Percentiles rank a stretch among this genome's conserved stretches.
These are phyloP conservation scores for Mortierella sp. DNA, from an alignment of 371 early-diverging fungal species.

Conservation along the genomic window DNA sequence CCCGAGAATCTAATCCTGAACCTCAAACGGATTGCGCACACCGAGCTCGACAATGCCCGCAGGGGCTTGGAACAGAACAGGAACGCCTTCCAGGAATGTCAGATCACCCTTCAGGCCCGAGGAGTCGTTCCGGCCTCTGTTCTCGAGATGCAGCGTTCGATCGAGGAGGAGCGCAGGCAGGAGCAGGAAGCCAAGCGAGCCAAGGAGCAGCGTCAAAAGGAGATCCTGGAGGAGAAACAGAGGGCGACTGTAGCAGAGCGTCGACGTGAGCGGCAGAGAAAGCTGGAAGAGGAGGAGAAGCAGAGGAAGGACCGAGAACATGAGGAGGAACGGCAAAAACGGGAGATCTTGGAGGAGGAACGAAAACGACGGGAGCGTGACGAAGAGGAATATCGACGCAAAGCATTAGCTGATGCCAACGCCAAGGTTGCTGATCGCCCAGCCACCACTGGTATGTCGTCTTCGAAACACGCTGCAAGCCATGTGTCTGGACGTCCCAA, in stretches of 20 bases:
- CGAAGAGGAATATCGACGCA: constrained; percentile 15
- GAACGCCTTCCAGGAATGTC: constrained; percentile 45
- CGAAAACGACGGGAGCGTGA: constrained; percentile 17
- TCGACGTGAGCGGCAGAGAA: constrained; percentile 14
- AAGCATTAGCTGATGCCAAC: neutral
- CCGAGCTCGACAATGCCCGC: constrained; percentile 38
- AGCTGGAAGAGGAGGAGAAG: constrained; percentile 18
- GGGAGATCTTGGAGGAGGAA: constrained; percentile 13
- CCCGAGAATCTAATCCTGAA: constrained; percentile 43
- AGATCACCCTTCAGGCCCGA: constrained; percentile 33
- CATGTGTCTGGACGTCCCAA: constrained; percentile 30
- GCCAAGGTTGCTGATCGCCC: neutral
- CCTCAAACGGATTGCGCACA: constrained; percentile 38
- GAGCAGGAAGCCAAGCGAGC: constrained; percentile 36
- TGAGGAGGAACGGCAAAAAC: constrained; percentile 4
- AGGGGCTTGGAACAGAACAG: constrained; percentile 29
- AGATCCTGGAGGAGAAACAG: constrained; percentile 13
- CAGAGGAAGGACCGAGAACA: constrained; percentile 3
- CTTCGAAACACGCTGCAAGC: constrained; percentile 4
- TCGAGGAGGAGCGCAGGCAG: constrained; percentile 40
- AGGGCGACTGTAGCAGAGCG: neutral
- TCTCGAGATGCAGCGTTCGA: constrained; percentile 41
- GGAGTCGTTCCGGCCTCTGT: constrained; percentile 37
- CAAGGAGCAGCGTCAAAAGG: constrained; percentile 34
- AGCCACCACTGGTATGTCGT: neutral